phyloP scores from a whole-genome alignment of 208 protist species.

The Acanthamoeba triangularis region DNA sequence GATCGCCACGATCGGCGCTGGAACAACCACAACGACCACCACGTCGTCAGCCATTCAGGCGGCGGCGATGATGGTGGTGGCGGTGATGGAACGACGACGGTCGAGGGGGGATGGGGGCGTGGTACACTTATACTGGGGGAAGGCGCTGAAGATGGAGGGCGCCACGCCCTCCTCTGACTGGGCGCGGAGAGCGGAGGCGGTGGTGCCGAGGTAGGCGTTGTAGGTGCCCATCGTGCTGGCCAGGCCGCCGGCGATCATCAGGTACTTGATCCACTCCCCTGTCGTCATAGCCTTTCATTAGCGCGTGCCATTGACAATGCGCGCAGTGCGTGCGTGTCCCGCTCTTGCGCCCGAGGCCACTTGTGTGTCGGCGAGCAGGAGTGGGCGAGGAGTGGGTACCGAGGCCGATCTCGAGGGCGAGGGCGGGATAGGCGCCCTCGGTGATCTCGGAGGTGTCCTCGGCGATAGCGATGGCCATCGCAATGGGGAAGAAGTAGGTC shows the following conservation, averaged over 20 bases:
- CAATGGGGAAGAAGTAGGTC: constrained; percentile 53
- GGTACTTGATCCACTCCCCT: constrained; percentile 57
- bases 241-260: constrained; percentile 7
- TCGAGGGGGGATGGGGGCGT: background rate
- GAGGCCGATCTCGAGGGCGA: constrained; percentile 27
- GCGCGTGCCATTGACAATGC: too few relatives aligned
- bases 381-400: background rate
- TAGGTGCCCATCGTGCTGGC: constrained; percentile 56
- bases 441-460: constrained; percentile 21
- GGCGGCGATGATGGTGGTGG: background rate
- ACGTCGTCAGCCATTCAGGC: too few relatives aligned
- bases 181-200: constrained; percentile 9
- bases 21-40: background rate
- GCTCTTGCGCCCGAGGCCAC: background rate
- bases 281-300: too few relatives aligned
- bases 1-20: constrained; percentile 32
- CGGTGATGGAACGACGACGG: too few relatives aligned
- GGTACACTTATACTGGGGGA: constrained; percentile 42
- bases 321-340: too few relatives aligned
- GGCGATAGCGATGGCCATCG: constrained; percentile 23
- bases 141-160: constrained; percentile 41
- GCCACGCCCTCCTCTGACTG: constrained; percentile 32
- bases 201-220: constrained; percentile 42
- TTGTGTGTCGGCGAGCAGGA: background rate
- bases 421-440: constrained; percentile 40